Conservation (phyloP, 257 asterid genomes). For the Jasminum sambac region DNA sequence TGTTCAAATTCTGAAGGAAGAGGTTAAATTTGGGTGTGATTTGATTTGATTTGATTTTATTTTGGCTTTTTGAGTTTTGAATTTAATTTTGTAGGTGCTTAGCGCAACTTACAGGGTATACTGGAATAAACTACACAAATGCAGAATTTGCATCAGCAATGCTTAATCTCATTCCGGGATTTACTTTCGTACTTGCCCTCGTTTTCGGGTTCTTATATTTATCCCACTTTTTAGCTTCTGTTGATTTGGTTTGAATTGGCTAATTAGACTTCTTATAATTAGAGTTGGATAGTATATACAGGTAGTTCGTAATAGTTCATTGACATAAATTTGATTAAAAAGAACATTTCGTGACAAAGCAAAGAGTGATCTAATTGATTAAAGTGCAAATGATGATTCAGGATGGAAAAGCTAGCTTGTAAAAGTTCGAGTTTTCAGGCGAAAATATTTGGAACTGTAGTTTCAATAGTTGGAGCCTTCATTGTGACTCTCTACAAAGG, state of each 20-base stretch:
- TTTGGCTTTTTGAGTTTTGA: constrained; percentile 1
- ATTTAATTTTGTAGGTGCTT: constrained; percentile 50
- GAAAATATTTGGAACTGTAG: constrained; percentile 65
- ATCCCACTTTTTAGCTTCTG: constrained; percentile 3
- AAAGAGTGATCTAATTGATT: constrained; percentile 25
- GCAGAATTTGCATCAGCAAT: constrained; percentile 88
- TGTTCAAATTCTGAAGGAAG: background rate
- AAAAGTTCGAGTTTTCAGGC: constrained; percentile 60
- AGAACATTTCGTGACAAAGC: too few relatives aligned
- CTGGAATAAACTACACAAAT: constrained; percentile 70
- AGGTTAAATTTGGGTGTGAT: background rate
- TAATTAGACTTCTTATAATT: background rate
- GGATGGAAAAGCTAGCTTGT: constrained; percentile 74
- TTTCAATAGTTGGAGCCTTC: constrained; percentile 84
- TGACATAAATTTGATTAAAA: too few relatives aligned
- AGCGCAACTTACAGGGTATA: constrained; percentile 84
- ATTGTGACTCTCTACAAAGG: constrained; percentile 77
- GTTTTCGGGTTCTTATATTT: constrained; percentile 57
- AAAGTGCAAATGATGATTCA: constrained; percentile 29
- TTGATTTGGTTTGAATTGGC: background rate
- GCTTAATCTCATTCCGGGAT: constrained; percentile 91
- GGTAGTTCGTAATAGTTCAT: too few relatives aligned
- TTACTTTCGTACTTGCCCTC: constrained; percentile 77
- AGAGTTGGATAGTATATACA: too few relatives aligned
- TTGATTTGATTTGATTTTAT: constrained; percentile 17